A percentile compares a stretch with the other conserved stretches of the same genome.
Evolutionary conservation across 2,329 filamentous ascomycete species (phyloP).

Genomic region (Fusarium sp.): DNA sequence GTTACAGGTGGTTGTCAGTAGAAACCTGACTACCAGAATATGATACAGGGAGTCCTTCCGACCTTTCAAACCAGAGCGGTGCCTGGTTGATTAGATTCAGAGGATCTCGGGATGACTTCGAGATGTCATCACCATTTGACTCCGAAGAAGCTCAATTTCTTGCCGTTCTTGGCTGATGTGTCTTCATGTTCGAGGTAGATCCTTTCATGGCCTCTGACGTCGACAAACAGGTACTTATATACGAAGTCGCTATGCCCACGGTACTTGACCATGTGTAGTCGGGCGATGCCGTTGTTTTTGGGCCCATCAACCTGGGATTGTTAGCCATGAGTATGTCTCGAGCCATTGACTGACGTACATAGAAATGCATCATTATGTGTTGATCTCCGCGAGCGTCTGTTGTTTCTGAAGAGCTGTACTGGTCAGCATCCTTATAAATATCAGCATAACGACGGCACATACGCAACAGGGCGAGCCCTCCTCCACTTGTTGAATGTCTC

Average conservation of each 20-base stretch:
- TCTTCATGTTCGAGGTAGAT: conserved; percentile 75
- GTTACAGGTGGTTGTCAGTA: conserved; percentile 11
- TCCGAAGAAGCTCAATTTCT: conserved; percentile 69
- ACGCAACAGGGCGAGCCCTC: conserved; percentile 71
- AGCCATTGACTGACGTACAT: conserved; percentile 62
- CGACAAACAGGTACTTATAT: conserved; percentile 84
- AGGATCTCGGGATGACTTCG: no score
- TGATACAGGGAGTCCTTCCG: conserved; percentile 23
- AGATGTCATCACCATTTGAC: conserved; percentile 63
- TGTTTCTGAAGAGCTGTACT: conserved; percentile 70
- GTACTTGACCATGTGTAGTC: conserved; percentile 80
- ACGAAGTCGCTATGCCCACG: conserved; percentile 74
- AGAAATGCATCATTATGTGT: conserved; percentile 87
- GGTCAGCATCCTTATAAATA: conserved; percentile 43
- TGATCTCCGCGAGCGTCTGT: conserved; percentile 81
- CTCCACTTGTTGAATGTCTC: conserved; percentile 86
- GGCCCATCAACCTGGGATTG: conserved; percentile 77
- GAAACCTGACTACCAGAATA: conserved; percentile 7
- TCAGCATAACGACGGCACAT: conserved; percentile 27
- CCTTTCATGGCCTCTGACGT: conserved; percentile 77
- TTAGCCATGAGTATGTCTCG: conserved; percentile 4
- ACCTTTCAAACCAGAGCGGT: not conserved
- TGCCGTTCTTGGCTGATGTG: conserved; percentile 52
- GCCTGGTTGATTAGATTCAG: no score
- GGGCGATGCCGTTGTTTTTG: conserved; percentile 76